phyloP scores from a whole-genome alignment of 768 basidiomycete species.

The Rhodotorula diobovata region DNA sequence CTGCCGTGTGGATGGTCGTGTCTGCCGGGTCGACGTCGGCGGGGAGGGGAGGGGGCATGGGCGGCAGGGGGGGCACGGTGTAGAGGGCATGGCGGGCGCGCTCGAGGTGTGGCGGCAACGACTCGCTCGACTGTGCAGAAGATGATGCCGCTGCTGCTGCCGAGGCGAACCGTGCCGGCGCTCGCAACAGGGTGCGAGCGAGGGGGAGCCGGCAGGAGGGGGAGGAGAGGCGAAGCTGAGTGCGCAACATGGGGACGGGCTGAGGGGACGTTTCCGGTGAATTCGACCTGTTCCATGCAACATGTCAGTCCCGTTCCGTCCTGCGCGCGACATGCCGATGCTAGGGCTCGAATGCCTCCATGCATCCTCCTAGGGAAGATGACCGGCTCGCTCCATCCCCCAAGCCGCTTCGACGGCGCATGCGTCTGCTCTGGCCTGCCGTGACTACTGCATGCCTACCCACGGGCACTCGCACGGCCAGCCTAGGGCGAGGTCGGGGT shows the following conservation, averaged over 20 bases:
- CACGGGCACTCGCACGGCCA: no score
- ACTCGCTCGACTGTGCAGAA: background rate
- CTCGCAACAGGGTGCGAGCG: background rate
- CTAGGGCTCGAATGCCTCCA: no score
- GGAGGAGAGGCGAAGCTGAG: constrained; percentile 11
- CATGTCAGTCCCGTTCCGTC: background rate
- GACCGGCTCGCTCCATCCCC: no score
- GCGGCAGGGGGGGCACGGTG: constrained; percentile 23
- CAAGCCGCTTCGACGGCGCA: no score
- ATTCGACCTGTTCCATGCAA: background rate
- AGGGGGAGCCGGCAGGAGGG: background rate
- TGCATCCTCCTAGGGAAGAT: no score
- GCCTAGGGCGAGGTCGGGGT: no score
- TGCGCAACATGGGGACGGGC: constrained; percentile 9
- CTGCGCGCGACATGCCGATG: no score
- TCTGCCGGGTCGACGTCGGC: constrained; percentile 20
- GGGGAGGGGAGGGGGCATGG: constrained; percentile 36
- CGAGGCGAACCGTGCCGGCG: background rate
- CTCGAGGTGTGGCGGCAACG: background rate
- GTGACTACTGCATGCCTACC: no score
- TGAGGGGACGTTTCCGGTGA: background rate
- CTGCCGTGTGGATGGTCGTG: background rate
- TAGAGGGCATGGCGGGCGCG: constrained; percentile 18
- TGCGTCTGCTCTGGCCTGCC: no score
- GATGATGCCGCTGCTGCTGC: background rate